Percentiles rank a stretch among this genome's conserved stretches.
phyloP scores from a whole-genome alignment of 1,284 basidiomycete genomes.

The Quambalaria eucalypti region DNA sequence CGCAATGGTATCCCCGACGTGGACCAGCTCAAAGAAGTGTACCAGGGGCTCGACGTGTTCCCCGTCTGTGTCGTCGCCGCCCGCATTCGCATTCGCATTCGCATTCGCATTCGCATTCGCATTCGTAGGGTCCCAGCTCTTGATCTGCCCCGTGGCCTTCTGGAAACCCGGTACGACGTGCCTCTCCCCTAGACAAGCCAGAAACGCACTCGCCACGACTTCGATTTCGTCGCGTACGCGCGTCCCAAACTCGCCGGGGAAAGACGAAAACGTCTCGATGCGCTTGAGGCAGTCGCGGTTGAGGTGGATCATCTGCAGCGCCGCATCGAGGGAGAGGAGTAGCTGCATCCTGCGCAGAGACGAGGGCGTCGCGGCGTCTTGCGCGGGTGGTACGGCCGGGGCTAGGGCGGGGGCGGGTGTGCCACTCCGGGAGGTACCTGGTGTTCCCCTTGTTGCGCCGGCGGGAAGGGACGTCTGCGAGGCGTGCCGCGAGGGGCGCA shows the following conservation, averaged over 20 bases:
- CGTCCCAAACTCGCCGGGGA: conserved; percentile 65
- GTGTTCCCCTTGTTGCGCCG: background rate
- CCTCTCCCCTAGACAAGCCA: conserved; percentile 66
- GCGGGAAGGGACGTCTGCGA: background rate
- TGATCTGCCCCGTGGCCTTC: conserved; percentile 53
- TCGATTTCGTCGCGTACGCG: conserved; percentile 65
- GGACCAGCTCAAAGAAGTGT: conserved; percentile 95
- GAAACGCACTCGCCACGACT: conserved; percentile 75
- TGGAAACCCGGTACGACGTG: conserved; percentile 80
- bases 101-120: background rate
- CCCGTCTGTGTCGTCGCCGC: conserved; percentile 63
- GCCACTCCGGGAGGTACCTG: background rate
- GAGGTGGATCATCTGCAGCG: conserved; percentile 82
- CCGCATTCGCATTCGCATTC: background rate
- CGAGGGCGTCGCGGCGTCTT: background rate
- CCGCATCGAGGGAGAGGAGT: conserved; percentile 79
- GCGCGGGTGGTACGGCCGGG: background rate
- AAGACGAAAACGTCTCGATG: conserved; percentile 76
- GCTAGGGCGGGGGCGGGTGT: background rate
- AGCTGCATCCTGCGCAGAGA: conserved; percentile 61
- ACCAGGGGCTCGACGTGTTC: conserved; percentile 73
- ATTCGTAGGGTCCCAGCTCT: conserved; percentile 18
- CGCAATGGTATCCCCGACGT: conserved; percentile 93
- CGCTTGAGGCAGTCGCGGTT: conserved; percentile 83
- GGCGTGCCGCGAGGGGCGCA: background rate